Percentiles rank a stretch among this genome's conserved stretches.
These are phyloP conservation scores for Tricholomella constricta DNA, from an alignment of 768 basidiomycete genomes.

Conservation along the genomic window DNA sequence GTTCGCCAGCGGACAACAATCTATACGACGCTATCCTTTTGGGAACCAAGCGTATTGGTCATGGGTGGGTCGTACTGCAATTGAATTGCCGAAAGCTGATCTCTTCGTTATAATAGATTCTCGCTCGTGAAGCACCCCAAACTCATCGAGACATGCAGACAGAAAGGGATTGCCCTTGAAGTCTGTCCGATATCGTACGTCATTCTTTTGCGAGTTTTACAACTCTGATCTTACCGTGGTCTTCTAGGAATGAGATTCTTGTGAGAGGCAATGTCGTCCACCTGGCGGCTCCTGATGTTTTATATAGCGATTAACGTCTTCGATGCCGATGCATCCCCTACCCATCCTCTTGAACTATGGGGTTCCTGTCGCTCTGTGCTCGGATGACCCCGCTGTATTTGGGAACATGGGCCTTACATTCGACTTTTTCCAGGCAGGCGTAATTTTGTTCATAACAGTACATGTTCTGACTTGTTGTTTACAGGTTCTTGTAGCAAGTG, in stretches of 20 bases:
- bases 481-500: constrained; percentile 68
- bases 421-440: constrained; percentile 72
- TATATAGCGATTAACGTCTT: constrained; percentile 66
- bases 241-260: constrained; percentile 68
- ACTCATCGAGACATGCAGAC: constrained; percentile 65
- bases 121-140: constrained; percentile 79
- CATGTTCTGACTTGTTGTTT: not conserved
- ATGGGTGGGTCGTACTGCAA: constrained; percentile 51
- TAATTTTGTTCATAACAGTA: not conserved
- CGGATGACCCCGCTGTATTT: constrained; percentile 78
- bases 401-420: constrained; percentile 78
- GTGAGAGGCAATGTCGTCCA: constrained; percentile 34
- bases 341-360: constrained; percentile 73
- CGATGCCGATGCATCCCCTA: constrained; percentile 80
- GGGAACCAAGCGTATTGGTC: constrained; percentile 80
- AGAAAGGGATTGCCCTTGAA: constrained; percentile 66
- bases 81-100: not conserved
- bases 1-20: constrained; percentile 67
- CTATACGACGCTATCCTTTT: constrained; percentile 79
- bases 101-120: constrained; percentile 42
- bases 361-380: constrained; percentile 68
- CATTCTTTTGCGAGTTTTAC: not conserved
- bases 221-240: not conserved
- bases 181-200: constrained; percentile 82
- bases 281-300: not conserved